A percentile compares a stretch with the other conserved stretches of the same genome.
These are phyloP conservation scores for Microascus cirrosus DNA, from an alignment of 2,329 filamentous ascomycete species.

Conservation along the genomic window DNA sequence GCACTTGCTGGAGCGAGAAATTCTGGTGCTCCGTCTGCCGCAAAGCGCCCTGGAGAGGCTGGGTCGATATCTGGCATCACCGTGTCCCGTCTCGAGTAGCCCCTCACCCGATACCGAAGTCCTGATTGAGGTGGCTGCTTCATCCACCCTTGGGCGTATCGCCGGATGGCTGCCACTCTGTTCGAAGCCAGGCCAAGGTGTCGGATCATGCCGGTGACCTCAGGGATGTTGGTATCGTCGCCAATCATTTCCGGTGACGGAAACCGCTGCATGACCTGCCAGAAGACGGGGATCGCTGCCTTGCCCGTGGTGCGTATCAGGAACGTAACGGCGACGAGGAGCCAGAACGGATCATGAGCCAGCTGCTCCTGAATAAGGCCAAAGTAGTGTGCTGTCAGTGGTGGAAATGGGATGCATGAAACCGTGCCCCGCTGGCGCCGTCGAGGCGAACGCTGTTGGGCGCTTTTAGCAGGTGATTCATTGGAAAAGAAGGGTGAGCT, in stretches of 20 bases:
- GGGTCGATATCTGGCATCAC: slow-evolving; percentile 6
- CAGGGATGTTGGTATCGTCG: slow-evolving; percentile 29
- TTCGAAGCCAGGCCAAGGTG: slow-evolving; percentile 61
- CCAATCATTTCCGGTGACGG: slow-evolving; percentile 55
- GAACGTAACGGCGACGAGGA: slow-evolving; percentile 75
- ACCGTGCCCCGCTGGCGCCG: slow-evolving; percentile 31
- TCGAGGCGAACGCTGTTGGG: slow-evolving; percentile 10
- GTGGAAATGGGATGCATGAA: slow-evolving; percentile 54
- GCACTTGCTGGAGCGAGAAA: slow-evolving; percentile 2
- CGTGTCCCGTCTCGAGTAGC: slow-evolving; percentile 28
- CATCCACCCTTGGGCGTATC: slow-evolving; percentile 60
- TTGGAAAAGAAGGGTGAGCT: slow-evolving; percentile 22
- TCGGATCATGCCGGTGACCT: slow-evolving; percentile 51
- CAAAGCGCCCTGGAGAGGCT: neutral
- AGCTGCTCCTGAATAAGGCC: slow-evolving; percentile 79
- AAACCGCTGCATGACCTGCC: slow-evolving; percentile 54
- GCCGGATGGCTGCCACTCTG: slow-evolving; percentile 57
- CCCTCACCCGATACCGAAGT: slow-evolving; percentile 39
- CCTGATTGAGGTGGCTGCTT: slow-evolving; percentile 47
- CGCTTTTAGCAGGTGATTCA: slow-evolving; percentile 7
- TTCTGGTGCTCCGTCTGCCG: neutral
- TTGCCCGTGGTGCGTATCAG: slow-evolving; percentile 70
- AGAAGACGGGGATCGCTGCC: slow-evolving; percentile 66
- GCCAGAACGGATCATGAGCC: slow-evolving; percentile 61
- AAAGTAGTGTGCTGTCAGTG: slow-evolving; percentile 51